Conservation (phyloP, 805 yeast species). For the Candida sithepensis region DNA sequence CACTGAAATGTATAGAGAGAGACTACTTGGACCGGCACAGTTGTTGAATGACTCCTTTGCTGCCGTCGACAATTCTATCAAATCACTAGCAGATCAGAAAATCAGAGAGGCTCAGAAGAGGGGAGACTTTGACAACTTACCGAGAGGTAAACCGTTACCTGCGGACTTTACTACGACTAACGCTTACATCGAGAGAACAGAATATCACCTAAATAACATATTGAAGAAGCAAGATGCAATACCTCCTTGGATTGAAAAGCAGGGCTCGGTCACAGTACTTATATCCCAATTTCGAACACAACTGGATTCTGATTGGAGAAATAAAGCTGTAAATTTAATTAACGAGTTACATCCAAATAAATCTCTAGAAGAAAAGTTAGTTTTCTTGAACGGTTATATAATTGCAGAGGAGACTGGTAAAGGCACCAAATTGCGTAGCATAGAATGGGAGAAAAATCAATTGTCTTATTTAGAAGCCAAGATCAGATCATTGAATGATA, state of each 20-base stretch:
- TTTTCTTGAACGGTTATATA: slow-evolving; percentile 13
- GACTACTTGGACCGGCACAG: slow-evolving; percentile 55
- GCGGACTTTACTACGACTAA: slow-evolving; percentile 37
- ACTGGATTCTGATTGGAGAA: slow-evolving; percentile 39
- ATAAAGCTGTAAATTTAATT: slow-evolving; percentile 26
- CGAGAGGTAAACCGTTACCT: slow-evolving; percentile 61
- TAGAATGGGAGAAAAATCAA: slow-evolving; percentile 38
- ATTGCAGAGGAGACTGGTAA: slow-evolving; percentile 17
- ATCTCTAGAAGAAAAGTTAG: slow-evolving; percentile 15
- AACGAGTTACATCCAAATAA: slow-evolving; percentile 25
- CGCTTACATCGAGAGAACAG: slow-evolving; percentile 64
- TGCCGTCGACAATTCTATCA: slow-evolving; percentile 48
- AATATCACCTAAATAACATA: slow-evolving; percentile 76
- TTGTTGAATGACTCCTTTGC: slow-evolving; percentile 40
- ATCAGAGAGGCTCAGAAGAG: slow-evolving; percentile 70
- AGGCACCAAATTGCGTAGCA: slow-evolving; percentile 17
- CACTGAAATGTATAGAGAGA: slow-evolving; percentile 58
- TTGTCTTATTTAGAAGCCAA: slow-evolving; percentile 30
- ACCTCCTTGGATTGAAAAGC: slow-evolving; percentile 91
- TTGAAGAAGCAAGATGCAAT: slow-evolving; percentile 69
- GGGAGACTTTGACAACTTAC: slow-evolving; percentile 63
- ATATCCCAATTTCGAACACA: slow-evolving; percentile 45
- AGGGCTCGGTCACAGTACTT: slow-evolving; percentile 49
- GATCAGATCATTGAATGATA: slow-evolving; percentile 42
- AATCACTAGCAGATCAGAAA: slow-evolving; percentile 67